These are phyloP conservation scores for Candida piceae DNA, from an alignment of 805 yeast species.

Conservation along the genomic window DNA sequence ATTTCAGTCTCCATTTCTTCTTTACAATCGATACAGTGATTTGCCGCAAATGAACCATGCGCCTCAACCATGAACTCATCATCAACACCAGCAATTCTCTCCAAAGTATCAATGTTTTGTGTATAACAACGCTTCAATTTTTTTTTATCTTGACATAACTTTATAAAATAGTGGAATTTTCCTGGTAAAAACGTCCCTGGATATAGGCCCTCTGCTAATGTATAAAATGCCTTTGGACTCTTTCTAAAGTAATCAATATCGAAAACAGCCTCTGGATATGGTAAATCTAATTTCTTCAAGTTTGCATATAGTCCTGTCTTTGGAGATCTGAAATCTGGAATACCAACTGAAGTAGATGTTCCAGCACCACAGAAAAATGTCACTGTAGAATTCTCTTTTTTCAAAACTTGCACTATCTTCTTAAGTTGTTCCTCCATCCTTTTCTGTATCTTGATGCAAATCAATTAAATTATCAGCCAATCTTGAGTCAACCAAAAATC, in stretches of 20 bases:
- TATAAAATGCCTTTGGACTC: constrained; percentile 79
- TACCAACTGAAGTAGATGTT: constrained; percentile 87
- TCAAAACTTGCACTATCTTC: constrained; percentile 18
- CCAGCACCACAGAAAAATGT: constrained; percentile 89
- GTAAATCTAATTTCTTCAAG: constrained; percentile 64
- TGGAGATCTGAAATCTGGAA: constrained; percentile 93
- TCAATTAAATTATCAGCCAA: no score
- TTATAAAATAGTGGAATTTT: constrained; percentile 69
- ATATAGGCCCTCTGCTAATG: constrained; percentile 75
- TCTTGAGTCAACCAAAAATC: no score
- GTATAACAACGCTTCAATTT: constrained; percentile 71
- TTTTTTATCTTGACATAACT: constrained; percentile 58
- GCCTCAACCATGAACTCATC: constrained; percentile 75
- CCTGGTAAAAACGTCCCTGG: constrained; percentile 89
- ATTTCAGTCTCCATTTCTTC: constrained; percentile 44
- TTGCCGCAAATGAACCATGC: constrained; percentile 86
- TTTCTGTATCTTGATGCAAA: no score
- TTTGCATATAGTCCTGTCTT: constrained; percentile 85
- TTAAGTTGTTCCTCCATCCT: constrained; percentile 23
- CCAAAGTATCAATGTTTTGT: constrained; percentile 91
- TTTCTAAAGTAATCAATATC: constrained; percentile 77
- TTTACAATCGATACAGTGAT: constrained; percentile 77
- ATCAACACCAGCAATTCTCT: constrained; percentile 73
- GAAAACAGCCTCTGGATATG: constrained; percentile 94
- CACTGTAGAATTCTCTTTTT: constrained; percentile 33